Evolutionary conservation across 202 grass and related monocot genomes (phyloP), one percentile per base, ranked within the genome.

Genomic region (Dendrocalamus latiflorus): DNA sequence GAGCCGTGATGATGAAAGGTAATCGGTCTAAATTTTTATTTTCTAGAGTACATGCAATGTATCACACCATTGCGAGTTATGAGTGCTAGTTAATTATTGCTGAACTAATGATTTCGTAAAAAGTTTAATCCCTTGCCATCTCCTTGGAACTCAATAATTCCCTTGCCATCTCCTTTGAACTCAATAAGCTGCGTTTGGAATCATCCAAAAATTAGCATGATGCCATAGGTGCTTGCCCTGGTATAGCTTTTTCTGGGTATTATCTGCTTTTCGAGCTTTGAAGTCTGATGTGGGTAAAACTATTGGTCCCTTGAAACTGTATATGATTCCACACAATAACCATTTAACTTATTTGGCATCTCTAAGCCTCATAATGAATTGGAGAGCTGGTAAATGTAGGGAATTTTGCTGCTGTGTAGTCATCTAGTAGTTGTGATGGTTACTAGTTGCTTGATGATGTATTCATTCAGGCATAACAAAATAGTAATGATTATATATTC

Each of bases 1-100:
- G 3, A 85, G 87, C 57, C 81, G 38, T 63, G 92, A 94, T 85
- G 50, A 69, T 73, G 92, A 94, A 64, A 89, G 92, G 92, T 94
- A 84, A 24, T 25, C 1, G 33, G 6, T 53, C 74, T 54, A 48
- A 65, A 70, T 9, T 16, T 65, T 17, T 43, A 28, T 9, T 55
- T 55, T 55, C 51, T 55, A n/a, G 7, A 9, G 7, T 2, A 55
- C n/a, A n/a, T n/a, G n/a, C n/a, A n/a, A n/a, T n/a, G n/a, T n/a
- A n/a, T n/a, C n/a, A n/a, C n/a, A n/a, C n/a, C n/a, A n/a, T n/a
- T n/a, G n/a, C n/a, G n/a, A n/a, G n/a, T n/a, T n/a, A n/a, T n/a
- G n/a, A 58, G 20, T 60, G 47, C 18, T 50, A 30, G 22, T 30
- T 11, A 77, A 78, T 18, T 78, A 78, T 63, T 25, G n/a, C 1